A percentile compares a stretch with the other conserved stretches of the same genome.
Conservation (phyloP, 345 rosid genomes). For the Kandelia obovata region DNA sequence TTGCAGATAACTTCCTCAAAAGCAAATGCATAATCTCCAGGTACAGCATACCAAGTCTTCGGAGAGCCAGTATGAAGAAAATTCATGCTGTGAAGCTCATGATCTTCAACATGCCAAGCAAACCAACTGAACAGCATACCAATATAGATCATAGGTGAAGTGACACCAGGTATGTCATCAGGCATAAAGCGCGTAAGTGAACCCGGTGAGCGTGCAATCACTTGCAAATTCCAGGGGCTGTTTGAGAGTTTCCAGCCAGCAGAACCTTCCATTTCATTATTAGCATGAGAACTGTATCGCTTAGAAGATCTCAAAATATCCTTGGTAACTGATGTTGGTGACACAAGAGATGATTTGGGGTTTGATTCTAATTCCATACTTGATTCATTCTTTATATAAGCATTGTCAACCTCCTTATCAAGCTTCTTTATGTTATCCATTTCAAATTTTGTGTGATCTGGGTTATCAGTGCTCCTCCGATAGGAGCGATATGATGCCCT, state of each 20-base stretch:
- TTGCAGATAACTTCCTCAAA: slow-evolving; percentile 89
- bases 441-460: slow-evolving; percentile 28
- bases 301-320: slow-evolving; percentile 37
- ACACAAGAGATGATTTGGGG: slow-evolving; percentile 23
- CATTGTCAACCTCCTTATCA: slow-evolving; percentile 23
- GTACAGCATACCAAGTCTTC: slow-evolving; percentile 97
- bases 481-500: slow-evolving; percentile 53
- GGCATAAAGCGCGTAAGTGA: slow-evolving; percentile 99
- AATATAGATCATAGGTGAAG: slow-evolving; percentile 94
- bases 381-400: slow-evolving; percentile 21
- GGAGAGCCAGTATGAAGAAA: slow-evolving; percentile 94
- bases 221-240: slow-evolving; percentile 98
- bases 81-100: slow-evolving; percentile 98
- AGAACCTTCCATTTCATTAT: slow-evolving; percentile 74
- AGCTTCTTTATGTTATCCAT: slow-evolving; percentile 20
- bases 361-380: slow-evolving; percentile 23
- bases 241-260: slow-evolving; percentile 99
- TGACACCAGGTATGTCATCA: slow-evolving; percentile 98
- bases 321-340: slow-evolving; percentile 29
- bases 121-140: slow-evolving; percentile 99
- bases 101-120: slow-evolving; percentile 99
- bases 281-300: slow-evolving; percentile 36
- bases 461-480: slow-evolving; percentile 46
- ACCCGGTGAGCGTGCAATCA: slow-evolving; percentile 92
- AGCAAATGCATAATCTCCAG: slow-evolving; percentile 77